phyloP scores from a whole-genome alignment of 2,329 filamentous ascomycete species.

The Microsporum audouinii region DNA sequence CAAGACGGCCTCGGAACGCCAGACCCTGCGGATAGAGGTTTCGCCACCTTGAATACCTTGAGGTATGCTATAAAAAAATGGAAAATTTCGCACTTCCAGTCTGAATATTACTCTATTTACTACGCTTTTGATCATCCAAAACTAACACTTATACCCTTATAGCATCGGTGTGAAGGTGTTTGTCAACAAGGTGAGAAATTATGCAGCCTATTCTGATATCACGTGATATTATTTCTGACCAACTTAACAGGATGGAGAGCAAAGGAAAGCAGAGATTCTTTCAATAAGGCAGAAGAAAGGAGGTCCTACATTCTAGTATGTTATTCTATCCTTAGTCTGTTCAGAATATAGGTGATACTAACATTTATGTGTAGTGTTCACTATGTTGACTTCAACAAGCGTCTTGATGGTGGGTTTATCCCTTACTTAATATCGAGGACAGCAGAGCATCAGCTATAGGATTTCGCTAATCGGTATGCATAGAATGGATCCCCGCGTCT shows the following conservation, averaged over 20 bases:
- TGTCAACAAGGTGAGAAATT: conserved; percentile 53
- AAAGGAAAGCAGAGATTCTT: conserved; percentile 89
- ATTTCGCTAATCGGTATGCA: conserved; percentile 23
- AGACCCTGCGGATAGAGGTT: conserved; percentile 59
- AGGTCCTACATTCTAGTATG: conserved; percentile 68
- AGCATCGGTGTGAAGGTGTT: conserved; percentile 57
- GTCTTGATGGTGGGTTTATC: conserved; percentile 43
- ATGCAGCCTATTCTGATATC: conserved; percentile 3
- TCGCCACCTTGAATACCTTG: conserved; percentile 74
- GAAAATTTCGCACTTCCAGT: background rate
- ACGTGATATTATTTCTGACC: conserved; percentile 13
- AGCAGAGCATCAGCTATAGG: background rate
- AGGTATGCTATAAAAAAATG: conserved; percentile 41
- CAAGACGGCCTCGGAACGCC: conserved; percentile 45
- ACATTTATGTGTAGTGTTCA: conserved; percentile 50
- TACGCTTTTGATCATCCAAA: background rate
- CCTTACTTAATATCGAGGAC: background rate
- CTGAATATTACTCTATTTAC: background rate
- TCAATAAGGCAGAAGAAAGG: conserved; percentile 85
- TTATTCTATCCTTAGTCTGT: background rate
- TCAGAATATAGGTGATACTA: conserved; percentile 13
- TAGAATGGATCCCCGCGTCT: conserved; percentile 76
- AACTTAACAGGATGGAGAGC: conserved; percentile 56
- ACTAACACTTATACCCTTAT: background rate
- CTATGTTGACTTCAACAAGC: conserved; percentile 97